phyloP scores from a whole-genome alignment of 2,329 filamentous ascomycete genomes.

The Neurospora sp. region DNA sequence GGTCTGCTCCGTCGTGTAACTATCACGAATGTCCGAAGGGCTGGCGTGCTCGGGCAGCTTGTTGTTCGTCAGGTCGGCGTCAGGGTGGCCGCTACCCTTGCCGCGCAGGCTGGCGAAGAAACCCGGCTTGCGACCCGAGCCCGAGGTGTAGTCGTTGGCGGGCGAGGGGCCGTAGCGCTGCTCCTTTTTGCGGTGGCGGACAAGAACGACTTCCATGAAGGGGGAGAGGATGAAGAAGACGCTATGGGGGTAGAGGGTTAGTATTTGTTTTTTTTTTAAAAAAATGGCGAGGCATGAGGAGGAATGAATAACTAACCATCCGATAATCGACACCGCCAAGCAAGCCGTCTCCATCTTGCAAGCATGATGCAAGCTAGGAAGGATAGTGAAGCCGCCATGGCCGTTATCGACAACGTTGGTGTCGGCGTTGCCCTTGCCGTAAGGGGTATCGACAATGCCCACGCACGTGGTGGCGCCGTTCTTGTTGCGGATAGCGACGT shows the following conservation, averaged over 20 bases:
- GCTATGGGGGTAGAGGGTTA: neutral
- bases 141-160: slow-evolving; percentile 22
- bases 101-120: slow-evolving; percentile 7
- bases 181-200: slow-evolving; percentile 27
- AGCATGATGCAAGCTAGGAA: slow-evolving; percentile 40
- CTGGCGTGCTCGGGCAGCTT: slow-evolving; percentile 12
- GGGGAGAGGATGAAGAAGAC: slow-evolving; percentile 23
- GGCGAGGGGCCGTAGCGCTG: slow-evolving; percentile 29
- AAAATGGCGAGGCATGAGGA: too few relatives aligned
- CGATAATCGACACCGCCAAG: slow-evolving; percentile 70
- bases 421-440: slow-evolving; percentile 52
- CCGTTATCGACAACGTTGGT: slow-evolving; percentile 37
- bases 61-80: slow-evolving; percentile 5
- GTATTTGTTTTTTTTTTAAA: too few relatives aligned
- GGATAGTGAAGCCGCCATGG: slow-evolving; percentile 35
- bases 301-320: slow-evolving; percentile 42
- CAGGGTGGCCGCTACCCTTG: slow-evolving; percentile 1
- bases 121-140: slow-evolving; percentile 10
- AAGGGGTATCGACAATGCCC: slow-evolving; percentile 50
- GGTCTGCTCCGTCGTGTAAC: slow-evolving; percentile 16
- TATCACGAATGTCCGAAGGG: slow-evolving; percentile 12
- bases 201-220: slow-evolving; percentile 18
- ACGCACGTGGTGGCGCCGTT: slow-evolving; percentile 56
- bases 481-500: slow-evolving; percentile 66
- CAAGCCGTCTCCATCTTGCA: slow-evolving; percentile 69